These are phyloP conservation scores for Wallemia ichthyophaga DNA, from an alignment of 1,284 basidiomycete species.

Conservation along the genomic window DNA sequence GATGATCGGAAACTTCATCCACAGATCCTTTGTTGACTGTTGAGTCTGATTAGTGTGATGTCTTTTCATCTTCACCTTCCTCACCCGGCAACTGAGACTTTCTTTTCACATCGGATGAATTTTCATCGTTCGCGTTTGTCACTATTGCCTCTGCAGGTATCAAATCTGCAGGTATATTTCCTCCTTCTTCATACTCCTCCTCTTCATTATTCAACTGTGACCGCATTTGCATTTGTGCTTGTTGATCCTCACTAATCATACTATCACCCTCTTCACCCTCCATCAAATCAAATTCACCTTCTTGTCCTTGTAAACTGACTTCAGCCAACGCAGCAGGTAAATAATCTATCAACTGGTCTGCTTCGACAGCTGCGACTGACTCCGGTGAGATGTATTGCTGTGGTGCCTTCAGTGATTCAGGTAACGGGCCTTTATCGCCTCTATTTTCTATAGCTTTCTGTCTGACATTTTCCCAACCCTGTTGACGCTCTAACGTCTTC, in stretches of 20 bases:
- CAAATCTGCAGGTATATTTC: background rate
- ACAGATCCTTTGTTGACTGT: background rate
- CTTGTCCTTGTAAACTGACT: background rate
- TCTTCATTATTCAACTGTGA: background rate
- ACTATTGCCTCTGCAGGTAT: background rate
- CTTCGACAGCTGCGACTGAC: background rate
- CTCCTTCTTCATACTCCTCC: background rate
- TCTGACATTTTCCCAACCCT: constrained; percentile 38
- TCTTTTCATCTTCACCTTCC: background rate
- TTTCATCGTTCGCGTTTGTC: background rate
- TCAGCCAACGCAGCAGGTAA: background rate
- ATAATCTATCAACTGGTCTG: background rate
- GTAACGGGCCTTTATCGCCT: constrained; percentile 31
- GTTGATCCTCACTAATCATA: background rate
- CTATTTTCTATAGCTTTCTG: constrained; percentile 40
- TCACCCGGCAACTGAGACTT: background rate
- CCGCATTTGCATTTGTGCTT: background rate
- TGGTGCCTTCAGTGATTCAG: constrained; percentile 34
- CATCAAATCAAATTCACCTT: background rate
- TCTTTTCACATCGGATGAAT: background rate
- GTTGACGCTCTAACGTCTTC: background rate
- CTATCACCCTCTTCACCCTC: background rate
- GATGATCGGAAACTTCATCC: background rate
- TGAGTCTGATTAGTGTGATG: background rate
- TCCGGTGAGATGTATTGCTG: constrained; percentile 12